Conservation (phyloP, 352 stramenopile species). For the Globisporangium apiculatum region DNA sequence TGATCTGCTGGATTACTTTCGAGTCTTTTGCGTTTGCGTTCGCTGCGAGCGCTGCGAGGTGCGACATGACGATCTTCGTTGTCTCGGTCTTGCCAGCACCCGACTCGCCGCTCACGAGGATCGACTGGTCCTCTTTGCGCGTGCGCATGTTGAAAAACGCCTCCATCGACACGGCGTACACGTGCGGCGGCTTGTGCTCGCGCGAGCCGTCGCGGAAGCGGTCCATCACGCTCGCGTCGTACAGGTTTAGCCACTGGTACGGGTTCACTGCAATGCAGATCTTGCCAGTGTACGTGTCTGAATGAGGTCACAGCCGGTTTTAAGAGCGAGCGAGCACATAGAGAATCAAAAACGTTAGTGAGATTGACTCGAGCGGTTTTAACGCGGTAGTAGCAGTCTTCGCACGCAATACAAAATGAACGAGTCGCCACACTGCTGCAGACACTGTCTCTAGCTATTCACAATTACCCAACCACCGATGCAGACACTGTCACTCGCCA, state of each 20-base stretch:
- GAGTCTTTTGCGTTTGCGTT: conserved; percentile 75
- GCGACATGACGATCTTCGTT: conserved; percentile 94
- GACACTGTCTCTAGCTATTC: too few species aligned
- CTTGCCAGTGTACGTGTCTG: conserved; percentile 82
- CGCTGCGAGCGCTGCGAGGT: conserved; percentile 82
- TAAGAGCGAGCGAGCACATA: background rate
- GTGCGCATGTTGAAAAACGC: conserved; percentile 78
- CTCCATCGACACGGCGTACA: conserved; percentile 85
- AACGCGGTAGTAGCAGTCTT: too few species aligned
- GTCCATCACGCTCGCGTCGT: conserved; percentile 64
- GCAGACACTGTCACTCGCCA: too few species aligned
- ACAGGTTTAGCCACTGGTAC: conserved; percentile 84
- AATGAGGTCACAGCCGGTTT: too few species aligned
- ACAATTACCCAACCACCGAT: background rate
- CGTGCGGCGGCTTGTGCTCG: conserved; percentile 70
- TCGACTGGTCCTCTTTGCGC: conserved; percentile 87
- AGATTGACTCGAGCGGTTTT: too few species aligned
- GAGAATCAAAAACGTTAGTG: background rate
- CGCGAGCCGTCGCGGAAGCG: conserved; percentile 66
- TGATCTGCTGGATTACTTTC: conserved; percentile 93
- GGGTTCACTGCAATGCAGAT: conserved; percentile 88
- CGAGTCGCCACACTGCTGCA: too few species aligned
- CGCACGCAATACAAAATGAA: too few species aligned
- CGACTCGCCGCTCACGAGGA: conserved; percentile 93
- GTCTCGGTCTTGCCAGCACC: conserved; percentile 96